phyloP scores from a whole-genome alignment of 2,329 filamentous ascomycete genomes.

The Colletotrichum sp. region DNA sequence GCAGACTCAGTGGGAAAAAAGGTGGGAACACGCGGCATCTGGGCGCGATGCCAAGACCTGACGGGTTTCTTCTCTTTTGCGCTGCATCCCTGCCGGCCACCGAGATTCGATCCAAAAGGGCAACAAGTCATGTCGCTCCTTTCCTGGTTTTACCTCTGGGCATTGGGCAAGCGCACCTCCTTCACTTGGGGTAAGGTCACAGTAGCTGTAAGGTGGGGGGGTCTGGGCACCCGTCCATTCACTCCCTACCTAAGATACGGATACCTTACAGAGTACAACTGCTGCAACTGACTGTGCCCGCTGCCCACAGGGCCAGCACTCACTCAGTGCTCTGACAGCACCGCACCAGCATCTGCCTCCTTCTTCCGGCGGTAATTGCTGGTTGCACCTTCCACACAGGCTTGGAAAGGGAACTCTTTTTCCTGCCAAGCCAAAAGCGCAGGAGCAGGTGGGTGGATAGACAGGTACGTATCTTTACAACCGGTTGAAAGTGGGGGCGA shows the following conservation, averaged over 20 bases:
- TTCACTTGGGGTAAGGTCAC: not conserved
- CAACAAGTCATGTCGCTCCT: not conserved
- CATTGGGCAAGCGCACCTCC: not conserved
- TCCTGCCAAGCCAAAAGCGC: not conserved
- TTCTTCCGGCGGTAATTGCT: not conserved
- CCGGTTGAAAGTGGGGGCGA: not conserved
- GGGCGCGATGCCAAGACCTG: conserved; percentile 15
- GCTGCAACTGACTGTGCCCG: not conserved
- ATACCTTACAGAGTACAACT: not conserved
- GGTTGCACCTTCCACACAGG: not conserved
- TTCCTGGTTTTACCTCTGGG: not conserved
- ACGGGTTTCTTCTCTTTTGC: conserved; percentile 14
- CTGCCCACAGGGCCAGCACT: not conserved
- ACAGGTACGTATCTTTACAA: not conserved
- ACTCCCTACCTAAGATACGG: no score
- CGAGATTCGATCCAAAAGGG: not conserved
- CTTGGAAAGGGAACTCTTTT: not conserved
- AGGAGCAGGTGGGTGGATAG: not conserved
- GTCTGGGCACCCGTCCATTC: not conserved
- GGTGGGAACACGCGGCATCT: conserved; percentile 12
- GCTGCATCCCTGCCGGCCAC: conserved; percentile 2
- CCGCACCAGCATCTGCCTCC: not conserved
- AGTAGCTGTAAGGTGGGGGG: not conserved
- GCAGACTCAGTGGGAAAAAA: not conserved
- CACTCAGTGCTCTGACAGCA: not conserved